Evolutionary conservation across 306 rosid genomes (phyloP).

Genomic region (Luffa acutangula): DNA sequence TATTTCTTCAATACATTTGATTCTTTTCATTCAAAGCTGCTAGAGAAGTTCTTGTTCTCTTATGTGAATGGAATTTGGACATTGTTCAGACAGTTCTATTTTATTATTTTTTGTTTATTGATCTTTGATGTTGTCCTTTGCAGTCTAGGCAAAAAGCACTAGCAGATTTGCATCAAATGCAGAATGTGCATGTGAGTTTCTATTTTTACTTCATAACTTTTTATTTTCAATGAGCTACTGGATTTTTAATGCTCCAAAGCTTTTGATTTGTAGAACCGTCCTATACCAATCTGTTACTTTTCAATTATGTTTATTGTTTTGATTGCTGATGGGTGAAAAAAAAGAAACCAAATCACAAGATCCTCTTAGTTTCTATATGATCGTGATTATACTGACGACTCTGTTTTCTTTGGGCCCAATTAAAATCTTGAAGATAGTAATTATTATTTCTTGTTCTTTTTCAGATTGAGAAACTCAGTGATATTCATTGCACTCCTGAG

Average conservation of each 20-base stretch:
- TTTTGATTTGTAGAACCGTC: neutral
- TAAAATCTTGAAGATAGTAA: neutral
- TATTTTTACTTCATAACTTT: neutral
- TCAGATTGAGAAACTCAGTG: constrained; percentile 21
- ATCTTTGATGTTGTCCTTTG: neutral
- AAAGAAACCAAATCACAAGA: neutral
- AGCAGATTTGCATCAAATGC: constrained; percentile 6
- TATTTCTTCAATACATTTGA: no score
- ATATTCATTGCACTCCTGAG: constrained; percentile 16
- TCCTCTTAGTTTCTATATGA: neutral
- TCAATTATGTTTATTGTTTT: neutral
- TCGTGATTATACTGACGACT: neutral
- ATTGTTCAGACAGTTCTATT: neutral
- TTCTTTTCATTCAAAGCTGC: neutral
- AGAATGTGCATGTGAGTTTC: constrained; percentile 10
- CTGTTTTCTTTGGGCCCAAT: neutral
- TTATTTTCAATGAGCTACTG: neutral
- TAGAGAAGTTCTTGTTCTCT: neutral
- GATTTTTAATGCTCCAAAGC: neutral
- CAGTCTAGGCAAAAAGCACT: constrained; percentile 23
- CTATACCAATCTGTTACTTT: neutral
- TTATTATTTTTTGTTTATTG: neutral
- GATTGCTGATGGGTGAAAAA: neutral
- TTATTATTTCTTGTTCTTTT: neutral
- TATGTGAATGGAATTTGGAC: neutral